These are phyloP conservation scores for Schwanniomyces yamadae DNA, from an alignment of 805 yeast genomes.

Conservation along the genomic window DNA sequence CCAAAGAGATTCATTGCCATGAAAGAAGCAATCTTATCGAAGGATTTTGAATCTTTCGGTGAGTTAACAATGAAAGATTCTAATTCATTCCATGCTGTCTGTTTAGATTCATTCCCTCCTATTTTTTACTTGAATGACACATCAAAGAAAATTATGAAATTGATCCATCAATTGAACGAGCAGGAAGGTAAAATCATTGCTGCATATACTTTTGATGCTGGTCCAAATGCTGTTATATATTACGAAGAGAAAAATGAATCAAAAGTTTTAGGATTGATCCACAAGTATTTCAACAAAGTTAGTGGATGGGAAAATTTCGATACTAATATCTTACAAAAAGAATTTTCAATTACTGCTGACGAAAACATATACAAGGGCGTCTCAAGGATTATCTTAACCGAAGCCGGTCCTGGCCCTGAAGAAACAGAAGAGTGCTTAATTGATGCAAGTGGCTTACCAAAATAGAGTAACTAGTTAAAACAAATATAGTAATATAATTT, in stretches of 20 bases:
- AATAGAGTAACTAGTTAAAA: conserved; percentile 15
- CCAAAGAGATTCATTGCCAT: conserved; percentile 82
- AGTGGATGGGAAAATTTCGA: conserved; percentile 63
- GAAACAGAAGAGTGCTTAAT: conserved; percentile 56
- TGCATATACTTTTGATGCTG: conserved; percentile 98
- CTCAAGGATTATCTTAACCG: conserved; percentile 77
- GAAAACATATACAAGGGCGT: conserved; percentile 66
- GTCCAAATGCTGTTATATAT: conserved; percentile 97
- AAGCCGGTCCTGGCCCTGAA: conserved; percentile 87
- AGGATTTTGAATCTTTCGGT: conserved; percentile 79
- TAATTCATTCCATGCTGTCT: conserved; percentile 97
- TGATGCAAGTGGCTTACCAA: conserved; percentile 61
- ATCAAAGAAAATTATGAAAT: conserved; percentile 75
- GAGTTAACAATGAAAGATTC: conserved; percentile 94
- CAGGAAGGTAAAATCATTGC: conserved; percentile 68
- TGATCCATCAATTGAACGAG: conserved; percentile 76
- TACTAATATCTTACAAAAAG: conserved; percentile 14
- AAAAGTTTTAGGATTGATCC: conserved; percentile 68
- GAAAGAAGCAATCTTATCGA: conserved; percentile 71
- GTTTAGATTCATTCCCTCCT: conserved; percentile 93
- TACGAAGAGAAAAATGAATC: conserved; percentile 74
- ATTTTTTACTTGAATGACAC: conserved; percentile 92
- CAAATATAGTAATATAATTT: conserved; percentile 1
- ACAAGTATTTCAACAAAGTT: conserved; percentile 56
- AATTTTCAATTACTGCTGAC: conserved; percentile 41